Conservation (phyloP, 345 rosid species). For the Pistacia atlantica region DNA sequence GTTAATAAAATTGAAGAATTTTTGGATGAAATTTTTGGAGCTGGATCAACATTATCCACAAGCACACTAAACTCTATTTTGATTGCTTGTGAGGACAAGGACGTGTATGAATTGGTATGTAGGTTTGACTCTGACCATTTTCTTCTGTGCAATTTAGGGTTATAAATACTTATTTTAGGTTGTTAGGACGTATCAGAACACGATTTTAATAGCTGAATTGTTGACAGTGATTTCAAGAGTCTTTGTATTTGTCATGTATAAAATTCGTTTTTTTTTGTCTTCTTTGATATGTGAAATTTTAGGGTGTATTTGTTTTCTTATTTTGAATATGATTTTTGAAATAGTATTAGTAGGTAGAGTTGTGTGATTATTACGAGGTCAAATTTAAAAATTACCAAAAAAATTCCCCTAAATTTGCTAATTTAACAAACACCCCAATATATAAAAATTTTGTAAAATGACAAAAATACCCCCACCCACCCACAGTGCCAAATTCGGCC, state of each 20-base stretch:
- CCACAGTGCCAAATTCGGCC: too few species aligned
- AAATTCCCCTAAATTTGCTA: too few species aligned
- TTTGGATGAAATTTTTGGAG: constrained; percentile 61
- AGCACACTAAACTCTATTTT: constrained; percentile 50
- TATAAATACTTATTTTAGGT: neutral
- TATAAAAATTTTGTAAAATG: too few species aligned
- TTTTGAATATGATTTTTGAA: too few species aligned
- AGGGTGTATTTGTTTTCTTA: too few species aligned
- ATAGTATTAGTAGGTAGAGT: too few species aligned
- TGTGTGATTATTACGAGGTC: too few species aligned
- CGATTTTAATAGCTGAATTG: neutral
- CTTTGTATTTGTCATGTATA: neutral
- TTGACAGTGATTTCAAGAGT: neutral
- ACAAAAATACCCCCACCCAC: too few species aligned
- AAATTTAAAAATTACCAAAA: too few species aligned
- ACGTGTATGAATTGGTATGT: constrained; percentile 70
- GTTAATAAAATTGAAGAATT: constrained; percentile 68
- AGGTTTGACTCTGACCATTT: neutral
- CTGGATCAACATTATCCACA: constrained; percentile 48
- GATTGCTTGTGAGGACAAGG: constrained; percentile 54
- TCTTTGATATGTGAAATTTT: too few species aligned
- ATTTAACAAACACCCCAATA: too few species aligned
- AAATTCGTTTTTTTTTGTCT: too few species aligned
- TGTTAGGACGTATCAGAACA: neutral
- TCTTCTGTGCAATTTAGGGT: neutral